Evolutionary conservation across 441 rosid genomes (phyloP).

Genomic region (Lepidium campestre): DNA sequence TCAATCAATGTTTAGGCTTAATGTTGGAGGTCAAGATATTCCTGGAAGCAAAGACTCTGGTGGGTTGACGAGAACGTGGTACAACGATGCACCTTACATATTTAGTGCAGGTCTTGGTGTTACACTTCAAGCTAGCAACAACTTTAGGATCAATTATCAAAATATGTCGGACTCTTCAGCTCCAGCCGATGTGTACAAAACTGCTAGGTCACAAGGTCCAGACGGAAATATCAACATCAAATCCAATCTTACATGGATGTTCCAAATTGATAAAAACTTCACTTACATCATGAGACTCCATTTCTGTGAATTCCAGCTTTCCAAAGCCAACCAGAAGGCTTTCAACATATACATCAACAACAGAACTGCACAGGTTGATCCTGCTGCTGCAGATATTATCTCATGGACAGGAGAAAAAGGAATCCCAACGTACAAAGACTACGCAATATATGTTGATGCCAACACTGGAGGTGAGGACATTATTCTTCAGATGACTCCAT

Average conservation of each 20-base stretch:
- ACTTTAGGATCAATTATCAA: constrained; percentile 31
- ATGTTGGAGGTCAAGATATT: constrained; percentile 50
- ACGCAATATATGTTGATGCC: constrained; percentile 29
- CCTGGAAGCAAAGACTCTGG: constrained; percentile 38
- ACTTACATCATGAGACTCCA: constrained; percentile 58
- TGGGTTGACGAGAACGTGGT: constrained; percentile 53
- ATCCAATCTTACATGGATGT: constrained; percentile 57
- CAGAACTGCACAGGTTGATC: constrained; percentile 37
- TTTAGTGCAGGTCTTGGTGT: constrained; percentile 44
- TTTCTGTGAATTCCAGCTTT: constrained; percentile 43
- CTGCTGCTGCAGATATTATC: constrained; percentile 37
- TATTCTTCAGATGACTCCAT: constrained; percentile 42
- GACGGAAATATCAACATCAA: constrained; percentile 32
- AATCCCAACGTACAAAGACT: constrained; percentile 42
- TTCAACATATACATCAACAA: constrained; percentile 49
- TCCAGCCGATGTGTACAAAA: constrained; percentile 40
- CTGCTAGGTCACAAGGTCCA: constrained; percentile 54
- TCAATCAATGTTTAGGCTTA: constrained; percentile 49
- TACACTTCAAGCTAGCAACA: constrained; percentile 26
- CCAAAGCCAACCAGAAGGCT: constrained; percentile 41
- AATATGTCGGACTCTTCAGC: constrained; percentile 33
- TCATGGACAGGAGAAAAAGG: constrained; percentile 41
- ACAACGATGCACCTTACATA: constrained; percentile 51
- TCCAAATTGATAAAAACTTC: constrained; percentile 49
- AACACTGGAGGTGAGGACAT: constrained; percentile 30